A percentile compares a stretch with the other conserved stretches of the same genome.
These are phyloP conservation scores for Ophiostoma perfectum DNA, from an alignment of 2,329 filamentous ascomycete species.

Conservation along the genomic window DNA sequence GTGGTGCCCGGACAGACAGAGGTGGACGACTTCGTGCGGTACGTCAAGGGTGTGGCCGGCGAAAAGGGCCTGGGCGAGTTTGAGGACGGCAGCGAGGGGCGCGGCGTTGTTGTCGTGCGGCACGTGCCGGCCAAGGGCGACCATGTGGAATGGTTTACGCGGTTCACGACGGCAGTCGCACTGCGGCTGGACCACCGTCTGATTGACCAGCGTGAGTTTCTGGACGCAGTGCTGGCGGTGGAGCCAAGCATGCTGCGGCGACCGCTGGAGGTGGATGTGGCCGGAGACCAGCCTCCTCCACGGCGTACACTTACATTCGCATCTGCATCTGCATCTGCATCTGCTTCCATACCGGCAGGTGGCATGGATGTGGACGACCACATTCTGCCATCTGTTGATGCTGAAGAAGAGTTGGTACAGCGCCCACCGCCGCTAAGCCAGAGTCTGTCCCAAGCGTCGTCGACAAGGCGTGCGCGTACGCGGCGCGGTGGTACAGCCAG, in stretches of 20 bases:
- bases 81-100: slow-evolving; percentile 57
- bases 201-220: slow-evolving; percentile 83
- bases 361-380: slow-evolving; percentile 12
- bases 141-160: slow-evolving; percentile 59
- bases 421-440: neutral
- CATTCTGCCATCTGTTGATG: neutral
- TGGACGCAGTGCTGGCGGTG: slow-evolving; percentile 80
- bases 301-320: too few species aligned
- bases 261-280: slow-evolving; percentile 52
- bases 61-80: slow-evolving; percentile 65
- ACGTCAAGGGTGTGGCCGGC: slow-evolving; percentile 68
- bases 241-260: slow-evolving; percentile 68
- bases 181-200: slow-evolving; percentile 71
- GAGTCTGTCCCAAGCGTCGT: slow-evolving; percentile 30
- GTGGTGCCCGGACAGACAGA: slow-evolving; percentile 59
- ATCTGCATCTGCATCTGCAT: too few species aligned
- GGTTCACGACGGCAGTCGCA: slow-evolving; percentile 65
- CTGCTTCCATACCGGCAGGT: too few species aligned
- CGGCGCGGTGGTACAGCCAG: slow-evolving; percentile 30
- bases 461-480: slow-evolving; percentile 21
- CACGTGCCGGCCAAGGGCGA: slow-evolving; percentile 56
- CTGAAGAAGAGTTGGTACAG: slow-evolving; percentile 7
- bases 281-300: too few species aligned
- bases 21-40: slow-evolving; percentile 70
- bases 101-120: slow-evolving; percentile 73